Evolutionary conservation across 495 filamentous ascomycete genomes (phyloP).

Genomic region (Xeromyces bisporus): DNA sequence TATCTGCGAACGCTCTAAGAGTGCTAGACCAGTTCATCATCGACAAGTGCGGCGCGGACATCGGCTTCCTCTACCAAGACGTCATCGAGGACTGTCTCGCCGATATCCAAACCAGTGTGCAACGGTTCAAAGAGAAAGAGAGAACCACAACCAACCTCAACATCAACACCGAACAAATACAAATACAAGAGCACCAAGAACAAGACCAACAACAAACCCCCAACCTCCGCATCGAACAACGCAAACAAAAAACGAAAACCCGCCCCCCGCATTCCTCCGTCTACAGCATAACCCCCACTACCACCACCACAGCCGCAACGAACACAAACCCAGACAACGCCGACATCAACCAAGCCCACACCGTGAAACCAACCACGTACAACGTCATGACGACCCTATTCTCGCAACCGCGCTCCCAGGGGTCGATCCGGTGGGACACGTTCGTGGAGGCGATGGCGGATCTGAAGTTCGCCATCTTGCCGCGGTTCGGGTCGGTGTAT

Average conservation of each 20-base stretch:
- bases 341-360: conserved; percentile 3
- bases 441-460: conserved; percentile 21
- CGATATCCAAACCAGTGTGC: conserved; percentile 6
- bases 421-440: conserved; percentile 15
- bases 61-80: conserved; percentile 20
- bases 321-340: neutral
- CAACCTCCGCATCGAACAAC: conserved; percentile 6
- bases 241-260: conserved; percentile 20
- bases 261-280: conserved; percentile 13
- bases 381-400: conserved; percentile 17
- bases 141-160: too few relatives aligned
- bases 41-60: conserved; percentile 15
- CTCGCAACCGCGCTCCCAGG: conserved; percentile 7
- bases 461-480: conserved; percentile 4
- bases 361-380: conserved; percentile 10
- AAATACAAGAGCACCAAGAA: conserved; percentile 1
- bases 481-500: conserved; percentile 4
- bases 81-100: conserved; percentile 13
- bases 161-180: too few relatives aligned
- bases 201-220: conserved; percentile 4
- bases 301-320: neutral
- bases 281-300: conserved; percentile 11
- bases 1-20: conserved; percentile 14
- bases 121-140: conserved; percentile 6
- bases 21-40: conserved; percentile 17